Conservation (phyloP, 2,329 filamentous ascomycete species). For the Helotiales sp. region DNA sequence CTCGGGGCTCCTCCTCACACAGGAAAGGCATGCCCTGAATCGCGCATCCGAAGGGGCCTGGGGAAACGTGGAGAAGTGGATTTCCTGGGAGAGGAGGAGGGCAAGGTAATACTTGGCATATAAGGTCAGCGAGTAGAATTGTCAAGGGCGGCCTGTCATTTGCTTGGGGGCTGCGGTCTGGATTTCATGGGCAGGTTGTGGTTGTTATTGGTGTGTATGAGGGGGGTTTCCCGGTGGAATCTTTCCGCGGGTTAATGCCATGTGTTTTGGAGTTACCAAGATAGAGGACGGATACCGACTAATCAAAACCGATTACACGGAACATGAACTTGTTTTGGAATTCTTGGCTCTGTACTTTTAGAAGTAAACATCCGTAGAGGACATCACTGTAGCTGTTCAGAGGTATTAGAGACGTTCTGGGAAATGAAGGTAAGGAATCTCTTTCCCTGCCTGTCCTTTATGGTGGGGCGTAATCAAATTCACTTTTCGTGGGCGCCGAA, state of each 20-base stretch:
- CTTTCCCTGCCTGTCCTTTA: too few relatives aligned
- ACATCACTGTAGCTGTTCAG: too few relatives aligned
- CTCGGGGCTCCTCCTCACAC: not conserved
- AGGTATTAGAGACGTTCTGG: too few relatives aligned
- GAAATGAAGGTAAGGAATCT: too few relatives aligned
- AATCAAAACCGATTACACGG: not conserved
- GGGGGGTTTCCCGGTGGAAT: not conserved
- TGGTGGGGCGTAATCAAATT: too few relatives aligned
- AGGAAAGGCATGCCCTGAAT: not conserved
- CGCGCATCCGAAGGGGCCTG: not conserved
- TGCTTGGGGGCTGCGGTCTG: not conserved
- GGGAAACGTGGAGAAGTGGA: conserved; percentile 13
- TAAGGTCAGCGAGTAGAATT: not conserved
- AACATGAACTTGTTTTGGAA: not conserved
- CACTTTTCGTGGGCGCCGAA: too few relatives aligned
- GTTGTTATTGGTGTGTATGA: not conserved
- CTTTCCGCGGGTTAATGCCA: conserved; percentile 18
- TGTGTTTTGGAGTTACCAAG: not conserved
- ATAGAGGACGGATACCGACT: too few relatives aligned
- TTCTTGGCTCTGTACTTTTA: not conserved
- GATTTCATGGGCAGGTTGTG: not conserved
- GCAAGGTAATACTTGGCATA: not conserved
- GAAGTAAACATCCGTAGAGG: too few relatives aligned
- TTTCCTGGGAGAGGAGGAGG: not conserved
- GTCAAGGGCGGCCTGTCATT: not conserved